Base-by-base conservation (phyloP, 805 yeast species). In the Ascoidea tarda region DNA sequence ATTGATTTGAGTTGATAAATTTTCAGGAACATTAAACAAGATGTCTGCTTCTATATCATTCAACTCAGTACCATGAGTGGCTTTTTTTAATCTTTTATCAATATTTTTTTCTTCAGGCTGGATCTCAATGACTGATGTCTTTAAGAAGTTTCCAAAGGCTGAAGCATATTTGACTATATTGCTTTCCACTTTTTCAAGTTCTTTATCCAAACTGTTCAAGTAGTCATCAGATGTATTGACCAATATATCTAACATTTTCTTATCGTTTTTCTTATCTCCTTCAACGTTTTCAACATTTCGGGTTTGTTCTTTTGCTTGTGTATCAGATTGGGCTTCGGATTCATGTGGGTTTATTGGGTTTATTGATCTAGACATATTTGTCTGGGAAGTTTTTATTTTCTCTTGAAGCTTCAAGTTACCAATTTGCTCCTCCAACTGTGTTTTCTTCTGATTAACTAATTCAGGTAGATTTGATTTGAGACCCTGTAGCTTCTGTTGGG, bases 151-250 rank as follows among this genome's bases (percentile, higher is more conserved):
- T n/a, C 87, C 77, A 53, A 84, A 70, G 60, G 74, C 78, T 46
- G 69, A 64, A 16, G 80, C 78, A 59, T 77, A 80, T n/a, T 70
- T 69, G 0, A 82, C 77, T 0, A 95, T 90, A 38, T 74, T 66
- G 51, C 75, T 76, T 63, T 90, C 96, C 6, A 87, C 81, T 51
- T 72, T 71, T 59, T 86, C 96, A 49, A 90, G 70, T 58, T 81
- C 82, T 57, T 77, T 68, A 64, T 89, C 97, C 55, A 90, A 72
- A 6, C 78, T 76, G 56, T 87, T 90, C 50, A 89, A 69, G 51
- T 76, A 78, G 49, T 73, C 74, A 58, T 84, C 87, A 6, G 89
- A 81, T 53, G 49, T 66, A 46, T 55, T 61, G 57, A 63, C 66
- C 55, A 61, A 58, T 46, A 61, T 61, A n/a, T 57, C 54, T 47